These are phyloP conservation scores for Onygenales sp. DNA, from an alignment of 2,329 filamentous ascomycete species.

Conservation along the genomic window DNA sequence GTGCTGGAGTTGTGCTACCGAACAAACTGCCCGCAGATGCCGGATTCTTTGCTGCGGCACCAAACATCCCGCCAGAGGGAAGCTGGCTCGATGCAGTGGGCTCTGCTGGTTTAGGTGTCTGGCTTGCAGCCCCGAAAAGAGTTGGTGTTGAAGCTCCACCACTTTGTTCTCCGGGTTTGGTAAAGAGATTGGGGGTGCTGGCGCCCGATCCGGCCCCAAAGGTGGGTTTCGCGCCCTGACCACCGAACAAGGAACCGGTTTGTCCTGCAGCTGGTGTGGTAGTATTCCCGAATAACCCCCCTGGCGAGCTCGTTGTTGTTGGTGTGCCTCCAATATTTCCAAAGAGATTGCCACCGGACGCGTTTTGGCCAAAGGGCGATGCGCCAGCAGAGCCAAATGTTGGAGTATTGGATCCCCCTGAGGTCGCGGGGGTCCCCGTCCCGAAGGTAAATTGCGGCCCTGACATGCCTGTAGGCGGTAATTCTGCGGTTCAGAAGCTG, in stretches of 20 bases:
- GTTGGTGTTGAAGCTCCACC: conserved; percentile 14
- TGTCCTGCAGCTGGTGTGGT: conserved; percentile 1
- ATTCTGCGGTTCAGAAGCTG: not conserved
- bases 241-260: conserved; percentile 8
- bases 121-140: conserved; percentile 20
- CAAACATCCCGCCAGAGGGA: conserved; percentile 25
- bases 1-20: conserved; percentile 28
- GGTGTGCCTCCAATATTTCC: conserved; percentile 10
- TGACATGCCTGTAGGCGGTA: conserved; percentile 19
- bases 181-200: conserved; percentile 24
- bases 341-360: conserved; percentile 9
- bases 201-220: conserved; percentile 9
- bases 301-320: conserved; percentile 1
- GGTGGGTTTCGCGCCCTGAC: conserved; percentile 1
- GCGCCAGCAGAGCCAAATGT: conserved; percentile 1
- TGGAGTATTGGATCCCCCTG: conserved; percentile 18
- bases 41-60: conserved; percentile 16
- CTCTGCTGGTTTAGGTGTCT: conserved; percentile 30
- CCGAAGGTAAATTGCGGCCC: conserved; percentile 29
- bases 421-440: conserved; percentile 25
- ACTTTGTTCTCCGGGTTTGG: conserved; percentile 15
- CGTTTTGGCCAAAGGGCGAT: conserved; percentile 7
- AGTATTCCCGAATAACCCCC: conserved; percentile 4
- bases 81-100: conserved; percentile 22
- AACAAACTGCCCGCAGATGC: conserved; percentile 19